These are phyloP conservation scores for Abortiporus biennis DNA, from an alignment of 1,284 basidiomycete species.

Conservation along the genomic window DNA sequence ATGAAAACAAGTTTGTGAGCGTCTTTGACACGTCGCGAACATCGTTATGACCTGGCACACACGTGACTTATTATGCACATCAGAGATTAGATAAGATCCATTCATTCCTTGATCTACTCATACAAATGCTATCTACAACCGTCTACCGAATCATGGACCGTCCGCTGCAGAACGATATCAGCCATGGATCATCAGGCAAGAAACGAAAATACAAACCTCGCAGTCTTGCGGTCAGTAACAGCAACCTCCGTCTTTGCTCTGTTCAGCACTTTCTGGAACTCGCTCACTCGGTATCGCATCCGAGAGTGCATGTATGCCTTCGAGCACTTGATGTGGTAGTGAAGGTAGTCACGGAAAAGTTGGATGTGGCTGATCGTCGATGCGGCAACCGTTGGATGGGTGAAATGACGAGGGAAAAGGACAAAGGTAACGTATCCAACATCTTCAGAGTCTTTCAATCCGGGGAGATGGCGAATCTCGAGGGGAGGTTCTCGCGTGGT, in stretches of 20 bases:
- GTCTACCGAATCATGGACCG: slow-evolving; percentile 9
- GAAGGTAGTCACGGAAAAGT: slow-evolving; percentile 96
- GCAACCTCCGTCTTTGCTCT: slow-evolving; percentile 94
- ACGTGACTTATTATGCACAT: no score
- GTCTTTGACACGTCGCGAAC: no score
- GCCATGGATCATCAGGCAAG: not conserved
- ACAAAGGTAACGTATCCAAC: slow-evolving; percentile 99
- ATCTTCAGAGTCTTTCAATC: slow-evolving; percentile 82
- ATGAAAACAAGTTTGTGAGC: no score
- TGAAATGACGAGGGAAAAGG: slow-evolving; percentile 94
- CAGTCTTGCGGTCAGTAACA: slow-evolving; percentile 86
- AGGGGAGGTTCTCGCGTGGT: slow-evolving; percentile 93
- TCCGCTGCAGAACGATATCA: slow-evolving; percentile 5
- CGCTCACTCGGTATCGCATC: slow-evolving; percentile 91
- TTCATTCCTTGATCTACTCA: no score
- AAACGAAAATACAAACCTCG: slow-evolving; percentile 50
- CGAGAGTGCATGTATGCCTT: slow-evolving; percentile 99
- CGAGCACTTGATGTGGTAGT: slow-evolving; percentile 99
- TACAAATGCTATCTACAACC: no score
- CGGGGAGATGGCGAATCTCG: slow-evolving; percentile 86
- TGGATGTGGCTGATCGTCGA: slow-evolving; percentile 94
- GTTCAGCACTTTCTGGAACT: slow-evolving; percentile 98
- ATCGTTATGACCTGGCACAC: no score
- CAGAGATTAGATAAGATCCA: no score
- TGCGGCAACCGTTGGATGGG: slow-evolving; percentile 67